Evolutionary conservation across 805 yeast species (phyloP).

Genomic region (Yarrowia sp.): DNA sequence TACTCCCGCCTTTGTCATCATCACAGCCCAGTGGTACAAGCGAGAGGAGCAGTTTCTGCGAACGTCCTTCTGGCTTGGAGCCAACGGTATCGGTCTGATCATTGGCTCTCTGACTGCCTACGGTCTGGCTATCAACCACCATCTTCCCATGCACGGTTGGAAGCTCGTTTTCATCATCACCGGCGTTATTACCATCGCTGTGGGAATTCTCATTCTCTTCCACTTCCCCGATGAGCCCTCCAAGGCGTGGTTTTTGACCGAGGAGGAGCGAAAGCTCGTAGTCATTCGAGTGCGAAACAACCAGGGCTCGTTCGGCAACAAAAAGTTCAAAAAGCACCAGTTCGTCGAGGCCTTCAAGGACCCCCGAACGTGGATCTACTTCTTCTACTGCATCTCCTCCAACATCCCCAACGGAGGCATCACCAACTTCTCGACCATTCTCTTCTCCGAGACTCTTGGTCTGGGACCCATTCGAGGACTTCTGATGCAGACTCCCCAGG

Average conservation of each 20-base stretch:
- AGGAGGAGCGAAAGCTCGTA: background rate
- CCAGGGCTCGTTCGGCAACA: slow-evolving; percentile 58
- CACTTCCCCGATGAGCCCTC: slow-evolving; percentile 1
- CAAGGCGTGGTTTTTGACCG: slow-evolving; percentile 8
- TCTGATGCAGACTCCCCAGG: background rate
- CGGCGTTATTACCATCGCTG: background rate
- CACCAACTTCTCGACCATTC: slow-evolving; percentile 2
- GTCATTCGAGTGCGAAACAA: slow-evolving; percentile 47
- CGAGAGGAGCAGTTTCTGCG: slow-evolving; percentile 8
- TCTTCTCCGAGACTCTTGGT: background rate
- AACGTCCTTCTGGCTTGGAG: background rate
- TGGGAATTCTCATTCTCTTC: background rate
- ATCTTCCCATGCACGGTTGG: background rate
- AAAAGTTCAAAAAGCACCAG: slow-evolving; percentile 53
- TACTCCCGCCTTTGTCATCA: background rate
- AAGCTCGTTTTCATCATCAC: slow-evolving; percentile 11
- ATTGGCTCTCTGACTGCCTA: background rate
- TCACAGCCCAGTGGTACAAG: slow-evolving; percentile 11
- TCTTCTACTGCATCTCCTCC: slow-evolving; percentile 42
- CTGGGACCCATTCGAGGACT: slow-evolving; percentile 1
- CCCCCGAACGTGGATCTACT: slow-evolving; percentile 49
- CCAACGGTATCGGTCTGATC: background rate
- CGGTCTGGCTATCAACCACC: background rate
- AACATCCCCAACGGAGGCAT: slow-evolving; percentile 49
- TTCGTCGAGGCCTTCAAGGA: slow-evolving; percentile 52